Evolutionary conservation across 2,329 filamentous ascomycete species (phyloP).

Genomic region (Diaporthe caulivora): DNA sequence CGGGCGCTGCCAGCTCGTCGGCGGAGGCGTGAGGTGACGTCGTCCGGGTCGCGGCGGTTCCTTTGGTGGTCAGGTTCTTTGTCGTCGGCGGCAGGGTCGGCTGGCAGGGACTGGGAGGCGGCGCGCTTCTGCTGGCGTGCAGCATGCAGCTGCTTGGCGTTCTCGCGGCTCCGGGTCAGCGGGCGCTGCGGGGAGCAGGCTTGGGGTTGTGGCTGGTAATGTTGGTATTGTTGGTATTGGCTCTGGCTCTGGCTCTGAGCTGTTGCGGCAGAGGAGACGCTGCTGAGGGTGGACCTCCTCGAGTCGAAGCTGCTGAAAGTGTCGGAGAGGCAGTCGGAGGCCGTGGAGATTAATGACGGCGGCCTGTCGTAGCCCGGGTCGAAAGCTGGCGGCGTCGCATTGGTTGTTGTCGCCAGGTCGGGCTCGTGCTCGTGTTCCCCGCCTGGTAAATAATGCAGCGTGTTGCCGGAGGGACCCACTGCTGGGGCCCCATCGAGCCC

Average conservation of each 20-base stretch:
- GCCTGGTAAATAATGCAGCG: conserved; percentile 30
- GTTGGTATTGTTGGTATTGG: conserved; percentile 26
- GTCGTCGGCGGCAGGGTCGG: conserved; percentile 48
- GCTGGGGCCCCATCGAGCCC: conserved; percentile 6
- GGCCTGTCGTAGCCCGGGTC: conserved; percentile 17
- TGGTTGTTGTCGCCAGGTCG: conserved; percentile 33
- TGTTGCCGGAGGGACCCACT: conserved; percentile 27
- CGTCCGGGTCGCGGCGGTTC: conserved; percentile 42
- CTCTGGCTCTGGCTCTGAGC: conserved; percentile 34
- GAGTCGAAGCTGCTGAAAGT: conserved; percentile 46
- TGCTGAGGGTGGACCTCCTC: conserved; percentile 48
- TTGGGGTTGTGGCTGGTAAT: conserved; percentile 34
- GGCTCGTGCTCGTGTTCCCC: conserved; percentile 27
- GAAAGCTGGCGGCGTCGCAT: conserved; percentile 20
- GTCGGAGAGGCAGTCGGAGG: conserved; percentile 45
- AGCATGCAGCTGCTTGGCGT: conserved; percentile 64
- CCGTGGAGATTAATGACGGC: conserved; percentile 40
- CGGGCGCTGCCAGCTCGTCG: conserved; percentile 34
- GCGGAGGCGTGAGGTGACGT: conserved; percentile 20
- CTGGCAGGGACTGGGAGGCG: conserved; percentile 49
- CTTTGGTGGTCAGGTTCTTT: conserved; percentile 45
- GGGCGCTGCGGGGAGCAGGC: conserved; percentile 37
- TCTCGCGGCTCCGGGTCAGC: conserved; percentile 54
- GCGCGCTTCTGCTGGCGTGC: conserved; percentile 54
- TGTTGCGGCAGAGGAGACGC: conserved; percentile 43